Evolutionary conservation across 495 filamentous ascomycete genomes (phyloP), one percentile per base, ranked within the genome.

Genomic region (Filosporella fistucella): DNA sequence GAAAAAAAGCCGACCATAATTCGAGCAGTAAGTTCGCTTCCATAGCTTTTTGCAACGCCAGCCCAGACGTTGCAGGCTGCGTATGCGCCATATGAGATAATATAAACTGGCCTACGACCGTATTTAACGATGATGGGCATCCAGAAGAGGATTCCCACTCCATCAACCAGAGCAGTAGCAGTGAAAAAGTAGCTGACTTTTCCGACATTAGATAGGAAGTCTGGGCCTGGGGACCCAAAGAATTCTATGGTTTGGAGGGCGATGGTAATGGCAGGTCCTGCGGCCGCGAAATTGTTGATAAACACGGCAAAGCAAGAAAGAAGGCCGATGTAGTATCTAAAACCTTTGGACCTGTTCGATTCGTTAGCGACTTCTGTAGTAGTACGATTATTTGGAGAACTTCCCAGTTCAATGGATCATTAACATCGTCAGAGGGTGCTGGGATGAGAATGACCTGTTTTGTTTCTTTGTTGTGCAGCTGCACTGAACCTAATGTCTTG

Each of bases 401-500:
- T 26, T 57, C 64, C 64, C 64, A 68, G 40, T 78, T 81, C 32
- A 83, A 58, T 5, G 78, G 80, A 53, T 82, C 79, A 49, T 81
- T 74, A 8, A 76, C 77, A 47, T 84, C 76, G 30, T 61, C 56
- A 0, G 76, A 80, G 1, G 79, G 80, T 2, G 70, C 62, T 2
- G 80, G 80, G 30, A 82, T 66, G 23, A 82, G 51, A 24, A 83
- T 66, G 48, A 67, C 59, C 43, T 62, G 62, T 59, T 74, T 67
- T 13, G 71, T 78, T 10, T 68, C 61, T 11, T 54, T 57, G 54
- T 77, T 46, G 28, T 70, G 68, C 2, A 75, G 64, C 22, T 68
- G 71, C 20, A 75, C n/a, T n/a, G n/a, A n/a, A n/a, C n/a, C n/a
- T n/a, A n/a, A n/a, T n/a, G n/a, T n/a, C n/a, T n/a, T n/a, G n/a